These are phyloP conservation scores for Catharanthus roseus DNA, from an alignment of 257 asterid species.

Conservation along the genomic window DNA sequence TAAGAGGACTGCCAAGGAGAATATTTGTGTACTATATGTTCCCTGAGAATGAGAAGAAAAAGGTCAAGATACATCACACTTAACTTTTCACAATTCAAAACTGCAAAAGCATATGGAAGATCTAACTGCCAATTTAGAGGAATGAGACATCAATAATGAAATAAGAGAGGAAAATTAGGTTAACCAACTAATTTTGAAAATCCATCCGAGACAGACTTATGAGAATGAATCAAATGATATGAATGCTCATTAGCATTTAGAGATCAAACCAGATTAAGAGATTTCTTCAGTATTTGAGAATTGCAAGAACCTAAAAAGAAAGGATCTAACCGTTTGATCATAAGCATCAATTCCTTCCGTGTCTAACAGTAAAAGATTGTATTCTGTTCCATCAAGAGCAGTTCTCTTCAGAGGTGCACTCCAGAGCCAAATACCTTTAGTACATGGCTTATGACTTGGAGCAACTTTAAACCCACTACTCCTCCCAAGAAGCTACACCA, in stretches of 20 bases:
- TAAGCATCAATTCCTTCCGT: conserved; percentile 98
- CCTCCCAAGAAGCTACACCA: conserved; percentile 90
- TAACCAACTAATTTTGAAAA: neutral
- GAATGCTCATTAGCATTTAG: neutral
- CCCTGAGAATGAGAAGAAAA: conserved; percentile 55
- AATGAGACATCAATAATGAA: neutral
- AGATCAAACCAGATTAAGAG: neutral
- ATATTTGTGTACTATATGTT: conserved; percentile 93
- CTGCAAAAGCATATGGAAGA: neutral
- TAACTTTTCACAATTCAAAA: neutral
- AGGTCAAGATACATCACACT: neutral
- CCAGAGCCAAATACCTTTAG: conserved; percentile 99
- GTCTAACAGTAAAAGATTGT: conserved; percentile 85
- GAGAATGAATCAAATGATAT: neutral
- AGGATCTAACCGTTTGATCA: conserved; percentile 88
- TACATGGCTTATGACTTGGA: conserved; percentile 94
- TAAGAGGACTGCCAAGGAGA: conserved; percentile 91
- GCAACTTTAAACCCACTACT: conserved; percentile 99
- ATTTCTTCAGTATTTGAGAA: neutral
- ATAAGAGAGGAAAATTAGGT: neutral
- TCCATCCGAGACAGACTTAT: neutral
- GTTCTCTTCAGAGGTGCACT: conserved; percentile 82
- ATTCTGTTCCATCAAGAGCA: conserved; percentile 96
- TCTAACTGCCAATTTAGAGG: neutral
- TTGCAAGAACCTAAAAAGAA: neutral